Base-by-base conservation (phyloP, 495 filamentous ascomycete species). In the Parachaetomium inaequale region DNA sequence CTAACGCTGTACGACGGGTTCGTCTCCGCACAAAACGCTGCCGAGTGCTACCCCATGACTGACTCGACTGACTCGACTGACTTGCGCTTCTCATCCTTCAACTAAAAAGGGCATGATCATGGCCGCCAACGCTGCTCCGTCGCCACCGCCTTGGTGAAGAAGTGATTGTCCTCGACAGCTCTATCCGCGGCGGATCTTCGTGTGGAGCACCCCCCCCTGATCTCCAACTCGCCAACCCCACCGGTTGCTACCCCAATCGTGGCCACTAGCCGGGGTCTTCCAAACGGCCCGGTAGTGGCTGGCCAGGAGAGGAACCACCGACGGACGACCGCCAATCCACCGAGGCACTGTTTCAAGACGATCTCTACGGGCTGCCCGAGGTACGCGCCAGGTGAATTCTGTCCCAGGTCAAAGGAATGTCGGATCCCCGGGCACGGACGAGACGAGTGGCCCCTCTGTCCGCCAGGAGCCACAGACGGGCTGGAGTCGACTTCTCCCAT, bases 141-240 rank as follows among this genome's bases (percentile, higher is more conserved):
- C 17, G 59, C 49, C 23, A 55, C 42, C 46, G 19, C 19, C 53
- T 28, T 38, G 34, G 32, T 49, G 59, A 49, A 38, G 51, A 19
- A 47, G 52, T 49, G 55, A 45, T 63, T 58, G 55, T n/a, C 40
- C 38, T 53, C 46, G 21, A 43, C 19, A 58, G 25, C 56, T 64
- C 62, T 60, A 55, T 60, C 26, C 43, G 46, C 49, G 58, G 61
- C 56, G 26, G 55, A 58, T 63, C 66, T 49, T 55, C 59, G 23
- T 32, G 52, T 15, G 52, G 52, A 36, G 12, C 36, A 25, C 6
- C 14, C 21, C 36, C 61, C 58, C 54, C 38, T 28, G 46, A 6
- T 63, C 67, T 65, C 67, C 67, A 67, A 69, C 25, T 65, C 43
- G n/a, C 28, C 42, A 55, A 65, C 68, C 63, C 68, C 68, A 62